Percentiles rank a stretch among this genome's conserved stretches.
Evolutionary conservation across 2,329 filamentous ascomycete genomes (phyloP).

Genomic region (Cercospora sojina): DNA sequence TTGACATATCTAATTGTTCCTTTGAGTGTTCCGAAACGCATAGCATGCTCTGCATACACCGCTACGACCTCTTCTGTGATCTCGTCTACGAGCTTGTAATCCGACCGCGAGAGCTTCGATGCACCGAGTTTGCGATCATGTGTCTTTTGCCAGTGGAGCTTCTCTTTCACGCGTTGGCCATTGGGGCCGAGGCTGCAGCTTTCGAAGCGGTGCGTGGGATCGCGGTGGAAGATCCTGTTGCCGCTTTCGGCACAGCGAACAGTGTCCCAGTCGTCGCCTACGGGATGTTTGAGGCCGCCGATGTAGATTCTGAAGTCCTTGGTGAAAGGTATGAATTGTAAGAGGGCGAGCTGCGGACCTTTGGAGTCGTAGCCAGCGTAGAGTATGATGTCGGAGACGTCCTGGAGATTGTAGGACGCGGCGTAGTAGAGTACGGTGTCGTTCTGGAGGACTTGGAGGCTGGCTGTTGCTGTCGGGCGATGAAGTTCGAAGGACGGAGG

Average conservation of each 20-base stretch:
- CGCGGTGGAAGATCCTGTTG: conserved; percentile 17
- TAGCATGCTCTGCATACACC: conserved; percentile 21
- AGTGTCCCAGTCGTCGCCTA: conserved; percentile 22
- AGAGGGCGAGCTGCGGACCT: conserved; percentile 24
- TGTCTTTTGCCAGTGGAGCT: conserved; percentile 23
- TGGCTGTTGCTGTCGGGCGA: neutral
- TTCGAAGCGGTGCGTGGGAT: conserved; percentile 19
- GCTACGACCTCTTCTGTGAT: conserved; percentile 19
- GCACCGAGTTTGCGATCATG: conserved; percentile 20
- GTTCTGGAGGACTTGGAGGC: conserved; percentile 19
- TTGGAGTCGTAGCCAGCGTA: conserved; percentile 26
- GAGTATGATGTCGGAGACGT: conserved; percentile 23
- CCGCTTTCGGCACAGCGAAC: conserved; percentile 13
- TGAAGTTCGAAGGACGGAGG: conserved; percentile 16
- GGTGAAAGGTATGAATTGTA: conserved; percentile 12
- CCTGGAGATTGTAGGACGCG: conserved; percentile 16
- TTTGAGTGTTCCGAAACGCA: conserved; percentile 13
- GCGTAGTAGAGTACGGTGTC: conserved; percentile 24
- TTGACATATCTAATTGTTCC: conserved; percentile 16
- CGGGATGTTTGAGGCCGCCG: conserved; percentile 20
- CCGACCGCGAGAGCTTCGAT: conserved; percentile 15
- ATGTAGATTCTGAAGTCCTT: conserved; percentile 26
- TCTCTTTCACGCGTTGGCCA: neutral
- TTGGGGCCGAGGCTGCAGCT: neutral
- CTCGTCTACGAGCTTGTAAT: conserved; percentile 25